Conservation (phyloP, 345 rosid genomes). For the Salix dunnii region DNA sequence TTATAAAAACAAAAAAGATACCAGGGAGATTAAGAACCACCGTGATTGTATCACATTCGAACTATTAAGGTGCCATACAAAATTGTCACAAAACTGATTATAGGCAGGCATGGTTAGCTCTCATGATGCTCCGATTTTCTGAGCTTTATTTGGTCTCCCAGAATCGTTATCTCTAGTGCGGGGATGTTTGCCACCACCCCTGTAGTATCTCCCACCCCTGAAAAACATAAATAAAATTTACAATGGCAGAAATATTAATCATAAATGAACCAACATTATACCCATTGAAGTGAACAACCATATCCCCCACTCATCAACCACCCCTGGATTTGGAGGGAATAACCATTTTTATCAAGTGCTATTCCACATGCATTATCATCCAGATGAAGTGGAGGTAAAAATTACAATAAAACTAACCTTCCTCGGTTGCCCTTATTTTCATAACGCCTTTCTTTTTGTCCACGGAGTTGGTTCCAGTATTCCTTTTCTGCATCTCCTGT, state of each 20-base stretch:
- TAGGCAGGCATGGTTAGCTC: not conserved
- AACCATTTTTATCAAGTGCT: not conserved
- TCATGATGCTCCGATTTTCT: slow-evolving; percentile 33
- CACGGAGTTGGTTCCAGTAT: slow-evolving; percentile 68
- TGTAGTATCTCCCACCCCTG: slow-evolving; percentile 70
- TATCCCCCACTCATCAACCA: not conserved
- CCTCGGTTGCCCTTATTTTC: slow-evolving; percentile 55
- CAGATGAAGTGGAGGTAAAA: not conserved
- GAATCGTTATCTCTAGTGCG: slow-evolving; percentile 54
- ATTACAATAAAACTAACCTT: slow-evolving; percentile 46
- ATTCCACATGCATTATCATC: not conserved
- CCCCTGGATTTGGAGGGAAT: not conserved
- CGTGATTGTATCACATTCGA: not conserved
- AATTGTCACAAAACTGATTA: slow-evolving; percentile 6
- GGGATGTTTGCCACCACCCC: slow-evolving; percentile 59
- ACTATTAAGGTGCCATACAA: not conserved
- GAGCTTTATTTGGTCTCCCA: slow-evolving; percentile 62
- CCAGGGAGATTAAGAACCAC: not conserved
- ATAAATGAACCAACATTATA: not conserved
- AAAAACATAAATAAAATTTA: slow-evolving; percentile 1
- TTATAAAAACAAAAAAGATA: not conserved
- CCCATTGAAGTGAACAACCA: not conserved
- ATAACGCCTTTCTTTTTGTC: slow-evolving; percentile 46
- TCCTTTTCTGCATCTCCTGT: slow-evolving; percentile 84
- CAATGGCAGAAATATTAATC: not conserved